Evolutionary conservation across 108 stramenopile species (phyloP).

Genomic region (Mediolabrus comicus): DNA sequence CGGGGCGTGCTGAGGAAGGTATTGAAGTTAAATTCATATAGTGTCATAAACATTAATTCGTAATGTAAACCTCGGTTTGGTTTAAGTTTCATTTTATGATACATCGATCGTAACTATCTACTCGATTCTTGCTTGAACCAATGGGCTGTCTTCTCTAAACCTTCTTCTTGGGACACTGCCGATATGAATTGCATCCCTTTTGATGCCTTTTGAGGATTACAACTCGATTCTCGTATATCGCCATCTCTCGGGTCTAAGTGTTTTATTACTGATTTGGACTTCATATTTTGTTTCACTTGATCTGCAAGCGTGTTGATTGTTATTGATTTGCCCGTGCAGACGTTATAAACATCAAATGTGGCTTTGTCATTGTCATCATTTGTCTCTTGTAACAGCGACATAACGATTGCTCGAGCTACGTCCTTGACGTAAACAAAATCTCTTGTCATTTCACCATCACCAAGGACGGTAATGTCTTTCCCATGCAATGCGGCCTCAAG

Average conservation of each 20-base stretch:
- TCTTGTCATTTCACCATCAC: constrained; percentile 93
- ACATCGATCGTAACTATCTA: background rate
- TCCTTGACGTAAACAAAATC: constrained; percentile 98
- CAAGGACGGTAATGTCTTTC: constrained; percentile 89
- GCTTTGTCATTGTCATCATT: constrained; percentile 50
- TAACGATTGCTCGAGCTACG: constrained; percentile 89
- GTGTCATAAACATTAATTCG: background rate
- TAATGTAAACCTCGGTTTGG: background rate
- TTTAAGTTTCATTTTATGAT: background rate
- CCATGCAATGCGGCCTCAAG: constrained; percentile 76
- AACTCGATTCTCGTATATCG: constrained; percentile 42
- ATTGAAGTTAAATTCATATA: background rate
- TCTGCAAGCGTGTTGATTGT: constrained; percentile 68
- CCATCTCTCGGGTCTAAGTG: constrained; percentile 38
- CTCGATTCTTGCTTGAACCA: constrained; percentile 18
- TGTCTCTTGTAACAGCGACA: constrained; percentile 45
- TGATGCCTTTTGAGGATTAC: constrained; percentile 26
- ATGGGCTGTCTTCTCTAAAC: constrained; percentile 41
- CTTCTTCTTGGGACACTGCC: constrained; percentile 33
- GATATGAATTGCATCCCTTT: constrained; percentile 26
- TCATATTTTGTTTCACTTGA: constrained; percentile 59
- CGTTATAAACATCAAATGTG: constrained; percentile 77
- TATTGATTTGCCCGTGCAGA: constrained; percentile 73
- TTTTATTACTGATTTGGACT: constrained; percentile 43
- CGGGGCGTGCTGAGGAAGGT: constrained; percentile 5